Conservation (phyloP, 108 stramenopile genomes). For the Tribonema minus region DNA sequence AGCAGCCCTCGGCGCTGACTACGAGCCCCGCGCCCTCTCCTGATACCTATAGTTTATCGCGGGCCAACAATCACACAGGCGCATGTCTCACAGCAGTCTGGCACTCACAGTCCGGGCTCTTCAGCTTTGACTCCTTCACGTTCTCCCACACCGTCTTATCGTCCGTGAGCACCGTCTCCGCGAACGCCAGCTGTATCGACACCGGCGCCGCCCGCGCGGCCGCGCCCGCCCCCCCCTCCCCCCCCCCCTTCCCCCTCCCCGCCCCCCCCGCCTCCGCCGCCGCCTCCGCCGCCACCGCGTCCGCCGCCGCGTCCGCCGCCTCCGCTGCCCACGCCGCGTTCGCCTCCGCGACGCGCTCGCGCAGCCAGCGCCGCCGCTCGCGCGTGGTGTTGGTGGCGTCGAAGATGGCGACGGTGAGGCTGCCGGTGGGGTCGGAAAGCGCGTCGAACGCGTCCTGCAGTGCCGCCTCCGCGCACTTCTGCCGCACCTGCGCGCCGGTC, state of each 20-base stretch:
- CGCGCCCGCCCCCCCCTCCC: background rate
- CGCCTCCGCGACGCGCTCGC: conserved; percentile 3
- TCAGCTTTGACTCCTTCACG: conserved; percentile 33
- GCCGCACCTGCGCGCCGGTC: conserved; percentile 6
- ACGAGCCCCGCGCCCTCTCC: too few relatives aligned
- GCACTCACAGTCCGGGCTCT: conserved; percentile 35
- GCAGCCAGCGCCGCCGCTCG: conserved; percentile 14
- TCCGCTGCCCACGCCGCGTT: too few relatives aligned
- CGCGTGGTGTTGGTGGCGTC: conserved; percentile 35
- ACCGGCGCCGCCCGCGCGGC: background rate
- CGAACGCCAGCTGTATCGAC: conserved; percentile 22
- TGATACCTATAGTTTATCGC: too few relatives aligned
- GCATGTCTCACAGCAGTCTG: too few relatives aligned
- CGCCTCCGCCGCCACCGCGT: background rate
- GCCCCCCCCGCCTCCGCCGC: background rate
- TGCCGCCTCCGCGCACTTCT: conserved; percentile 23
- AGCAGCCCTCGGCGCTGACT: too few relatives aligned
- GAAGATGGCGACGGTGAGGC: conserved; percentile 22
- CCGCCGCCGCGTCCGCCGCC: too few relatives aligned
- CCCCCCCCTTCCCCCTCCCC: background rate
- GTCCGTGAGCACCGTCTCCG: conserved; percentile 39
- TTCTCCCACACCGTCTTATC: conserved; percentile 38
- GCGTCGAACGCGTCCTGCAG: conserved; percentile 7
- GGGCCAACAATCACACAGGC: too few relatives aligned
- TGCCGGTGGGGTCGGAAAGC: background rate